phyloP scores from a whole-genome alignment of 2,329 filamentous ascomycete species.

The Zasmidium angulare region DNA sequence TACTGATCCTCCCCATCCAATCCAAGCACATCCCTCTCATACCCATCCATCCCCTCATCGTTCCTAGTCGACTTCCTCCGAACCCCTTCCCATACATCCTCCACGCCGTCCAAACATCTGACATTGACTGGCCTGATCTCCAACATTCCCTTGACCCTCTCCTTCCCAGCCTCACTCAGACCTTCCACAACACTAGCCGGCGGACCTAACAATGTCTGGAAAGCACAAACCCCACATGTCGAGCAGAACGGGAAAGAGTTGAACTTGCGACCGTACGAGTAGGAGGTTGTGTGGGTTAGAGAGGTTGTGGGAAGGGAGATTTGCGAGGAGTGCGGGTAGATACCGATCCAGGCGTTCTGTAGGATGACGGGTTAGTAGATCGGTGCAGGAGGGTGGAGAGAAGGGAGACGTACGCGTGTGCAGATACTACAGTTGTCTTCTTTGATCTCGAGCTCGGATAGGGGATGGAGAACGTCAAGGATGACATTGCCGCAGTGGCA shows the following conservation, averaged over 20 bases:
- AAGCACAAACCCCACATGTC: slow-evolving; percentile 5
- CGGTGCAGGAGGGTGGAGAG: neutral
- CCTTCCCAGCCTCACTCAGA: neutral
- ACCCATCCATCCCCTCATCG: slow-evolving; percentile 4
- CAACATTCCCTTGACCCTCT: slow-evolving; percentile 1
- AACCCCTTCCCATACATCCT: neutral
- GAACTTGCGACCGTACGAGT: slow-evolving; percentile 3
- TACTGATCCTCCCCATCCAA: neutral
- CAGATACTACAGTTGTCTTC: slow-evolving; percentile 11
- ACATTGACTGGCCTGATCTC: slow-evolving; percentile 5
- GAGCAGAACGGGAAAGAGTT: slow-evolving; percentile 6
- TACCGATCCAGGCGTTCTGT: slow-evolving; percentile 1
- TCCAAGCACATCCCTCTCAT: slow-evolving; percentile 3
- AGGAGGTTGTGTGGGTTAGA: slow-evolving; percentile 5
- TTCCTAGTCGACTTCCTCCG: too few relatives aligned
- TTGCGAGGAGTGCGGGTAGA: neutral
- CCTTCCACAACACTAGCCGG: neutral
- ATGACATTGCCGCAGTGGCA: neutral
- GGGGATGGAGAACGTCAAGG: neutral
- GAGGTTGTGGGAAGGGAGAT: neutral
- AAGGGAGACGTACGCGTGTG: neutral
- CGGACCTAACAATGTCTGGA: slow-evolving; percentile 1
- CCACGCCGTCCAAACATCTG: neutral
- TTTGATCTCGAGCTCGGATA: slow-evolving; percentile 1
- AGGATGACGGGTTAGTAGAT: neutral